A percentile compares a stretch with the other conserved stretches of the same genome.
Evolutionary conservation across 2,329 filamentous ascomycete genomes (phyloP).

Genomic region (Catunica adiposa): DNA sequence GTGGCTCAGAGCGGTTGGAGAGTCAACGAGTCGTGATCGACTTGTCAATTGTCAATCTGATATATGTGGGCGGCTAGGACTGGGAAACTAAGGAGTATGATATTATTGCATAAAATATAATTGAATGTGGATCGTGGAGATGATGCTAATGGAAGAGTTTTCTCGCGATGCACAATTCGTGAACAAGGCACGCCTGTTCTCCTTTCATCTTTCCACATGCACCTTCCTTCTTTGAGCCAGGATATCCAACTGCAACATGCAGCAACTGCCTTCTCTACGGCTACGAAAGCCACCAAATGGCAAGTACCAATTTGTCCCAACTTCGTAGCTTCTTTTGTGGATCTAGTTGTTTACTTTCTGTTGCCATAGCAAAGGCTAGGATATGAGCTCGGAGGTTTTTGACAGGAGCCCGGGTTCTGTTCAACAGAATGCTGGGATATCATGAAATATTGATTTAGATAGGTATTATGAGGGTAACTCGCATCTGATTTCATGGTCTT

Average conservation of each 20-base stretch:
- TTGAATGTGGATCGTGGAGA: background rate
- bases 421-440: no score
- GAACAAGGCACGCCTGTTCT: background rate
- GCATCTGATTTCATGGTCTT: no score
- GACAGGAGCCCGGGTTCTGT: no score
- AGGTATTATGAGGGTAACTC: no score
- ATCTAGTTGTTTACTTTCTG: background rate
- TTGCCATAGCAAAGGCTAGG: background rate
- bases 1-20: background rate
- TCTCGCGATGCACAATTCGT: background rate
- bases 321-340: background rate
- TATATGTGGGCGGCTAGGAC: background rate
- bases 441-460: no score
- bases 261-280: background rate
- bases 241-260: background rate
- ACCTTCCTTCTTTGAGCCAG: background rate
- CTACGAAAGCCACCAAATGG: background rate
- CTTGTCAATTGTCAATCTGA: background rate
- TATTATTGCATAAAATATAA: background rate
- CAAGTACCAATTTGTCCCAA: background rate
- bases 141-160: background rate
- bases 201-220: background rate
- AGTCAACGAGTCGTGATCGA: background rate
- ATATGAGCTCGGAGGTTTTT: background rate
- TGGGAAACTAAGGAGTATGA: background rate